phyloP scores from a whole-genome alignment of 129 eudicot genomes.

The Tagetes erecta region DNA sequence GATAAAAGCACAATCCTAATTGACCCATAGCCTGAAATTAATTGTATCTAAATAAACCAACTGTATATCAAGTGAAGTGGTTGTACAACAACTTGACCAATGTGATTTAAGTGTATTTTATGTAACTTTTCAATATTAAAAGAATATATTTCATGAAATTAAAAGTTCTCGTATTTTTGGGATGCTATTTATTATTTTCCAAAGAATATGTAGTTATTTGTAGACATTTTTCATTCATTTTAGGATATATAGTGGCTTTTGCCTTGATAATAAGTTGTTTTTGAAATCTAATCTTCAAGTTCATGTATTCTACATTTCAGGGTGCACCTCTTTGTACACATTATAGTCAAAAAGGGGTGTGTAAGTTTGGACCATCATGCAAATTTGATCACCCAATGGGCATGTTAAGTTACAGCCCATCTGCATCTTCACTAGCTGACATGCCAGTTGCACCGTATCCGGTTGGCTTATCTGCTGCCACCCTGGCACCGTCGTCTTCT shows the following conservation, averaged over 20 bases:
- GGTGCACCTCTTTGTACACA: conserved; percentile 89
- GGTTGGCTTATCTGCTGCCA: conserved; percentile 64
- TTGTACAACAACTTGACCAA: neutral
- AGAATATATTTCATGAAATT: neutral
- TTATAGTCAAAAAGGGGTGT: conserved; percentile 71
- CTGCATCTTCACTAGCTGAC: conserved; percentile 90
- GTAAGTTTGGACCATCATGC: conserved; percentile 90
- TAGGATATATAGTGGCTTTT: neutral
- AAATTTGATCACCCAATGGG: conserved; percentile 91
- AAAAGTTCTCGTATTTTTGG: neutral
- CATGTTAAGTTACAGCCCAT: conserved; percentile 76
- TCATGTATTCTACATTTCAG: conserved; percentile 36
- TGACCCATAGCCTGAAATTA: neutral
- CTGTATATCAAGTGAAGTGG: neutral
- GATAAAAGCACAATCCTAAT: neutral
- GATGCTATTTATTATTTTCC: neutral
- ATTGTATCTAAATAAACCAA: too few relatives aligned
- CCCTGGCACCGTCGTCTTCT: conserved; percentile 91
- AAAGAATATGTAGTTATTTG: neutral
- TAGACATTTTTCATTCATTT: neutral
- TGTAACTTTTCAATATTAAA: neutral
- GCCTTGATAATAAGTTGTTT: neutral
- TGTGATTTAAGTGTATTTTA: neutral
- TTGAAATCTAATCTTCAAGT: neutral
- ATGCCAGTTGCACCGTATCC: conserved; percentile 94